These are phyloP conservation scores for Colletotrichum ledebouriae DNA, from an alignment of 2,329 filamentous ascomycete genomes.

Conservation along the genomic window DNA sequence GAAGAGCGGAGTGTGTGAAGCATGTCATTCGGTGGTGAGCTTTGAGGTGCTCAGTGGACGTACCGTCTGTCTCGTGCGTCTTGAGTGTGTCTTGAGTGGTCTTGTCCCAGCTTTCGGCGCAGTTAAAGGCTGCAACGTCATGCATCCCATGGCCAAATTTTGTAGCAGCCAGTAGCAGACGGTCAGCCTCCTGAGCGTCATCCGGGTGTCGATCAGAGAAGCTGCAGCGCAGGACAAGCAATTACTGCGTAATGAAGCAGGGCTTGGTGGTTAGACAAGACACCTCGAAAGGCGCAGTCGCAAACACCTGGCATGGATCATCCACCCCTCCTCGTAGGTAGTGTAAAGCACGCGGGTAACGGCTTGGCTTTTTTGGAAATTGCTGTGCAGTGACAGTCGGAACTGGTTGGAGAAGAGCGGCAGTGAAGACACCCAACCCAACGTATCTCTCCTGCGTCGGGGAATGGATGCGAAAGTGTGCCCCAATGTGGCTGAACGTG, in stretches of 20 bases:
- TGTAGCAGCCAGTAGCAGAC: too few species aligned
- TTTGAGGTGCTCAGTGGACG: slow-evolving; percentile 23
- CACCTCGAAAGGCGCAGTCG: slow-evolving; percentile 17
- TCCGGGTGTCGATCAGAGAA: neutral
- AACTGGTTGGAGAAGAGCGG: slow-evolving; percentile 11
- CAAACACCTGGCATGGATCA: slow-evolving; percentile 6
- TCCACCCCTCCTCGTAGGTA: neutral
- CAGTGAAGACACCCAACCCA: slow-evolving; percentile 27
- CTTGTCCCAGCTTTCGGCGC: slow-evolving; percentile 39
- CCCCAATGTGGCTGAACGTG: too few species aligned
- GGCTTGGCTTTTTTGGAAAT: slow-evolving; percentile 26
- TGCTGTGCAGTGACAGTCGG: slow-evolving; percentile 18
- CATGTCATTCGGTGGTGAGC: slow-evolving; percentile 14
- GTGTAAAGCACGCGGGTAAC: slow-evolving; percentile 18
- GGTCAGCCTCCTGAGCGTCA: slow-evolving; percentile 15
- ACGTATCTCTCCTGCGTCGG: neutral
- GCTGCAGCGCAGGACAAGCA: neutral
- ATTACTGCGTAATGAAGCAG: slow-evolving; percentile 8
- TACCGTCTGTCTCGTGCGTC: slow-evolving; percentile 27
- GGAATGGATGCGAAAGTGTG: neutral
- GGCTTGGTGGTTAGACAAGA: slow-evolving; percentile 18
- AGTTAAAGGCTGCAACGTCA: slow-evolving; percentile 33
- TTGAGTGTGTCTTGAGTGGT: slow-evolving; percentile 13
- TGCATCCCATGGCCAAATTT: slow-evolving; percentile 30
- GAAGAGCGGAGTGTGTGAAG: slow-evolving; percentile 17